phyloP scores from a whole-genome alignment of 306 rosid species.

The Vicia villosa region DNA sequence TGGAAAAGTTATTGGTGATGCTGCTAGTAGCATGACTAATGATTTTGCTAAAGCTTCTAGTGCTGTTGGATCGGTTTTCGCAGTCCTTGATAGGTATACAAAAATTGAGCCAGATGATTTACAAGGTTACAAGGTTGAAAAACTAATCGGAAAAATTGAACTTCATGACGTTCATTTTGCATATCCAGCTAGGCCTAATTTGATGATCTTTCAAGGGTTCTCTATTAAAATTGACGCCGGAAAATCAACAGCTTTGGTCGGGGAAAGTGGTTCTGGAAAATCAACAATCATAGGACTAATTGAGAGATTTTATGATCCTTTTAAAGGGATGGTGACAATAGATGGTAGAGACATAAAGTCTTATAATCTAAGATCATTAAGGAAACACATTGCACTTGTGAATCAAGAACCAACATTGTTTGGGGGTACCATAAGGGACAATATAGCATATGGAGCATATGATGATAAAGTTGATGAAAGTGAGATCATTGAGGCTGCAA shows the following conservation, averaged over 20 bases:
- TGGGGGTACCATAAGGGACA: conserved; percentile 72
- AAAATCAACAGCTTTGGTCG: conserved; percentile 77
- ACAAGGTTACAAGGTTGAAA: conserved; percentile 50
- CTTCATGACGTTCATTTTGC: conserved; percentile 58
- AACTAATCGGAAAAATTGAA: conserved; percentile 55
- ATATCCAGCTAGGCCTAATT: conserved; percentile 72
- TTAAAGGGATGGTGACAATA: conserved; percentile 51
- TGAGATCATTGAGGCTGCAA: conserved; percentile 71
- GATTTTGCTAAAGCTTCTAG: conserved; percentile 76
- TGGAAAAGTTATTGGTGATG: conserved; percentile 82
- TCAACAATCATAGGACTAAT: conserved; percentile 79
- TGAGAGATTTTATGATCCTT: conserved; percentile 83
- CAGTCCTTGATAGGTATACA: conserved; percentile 65
- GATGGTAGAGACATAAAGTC: conserved; percentile 66
- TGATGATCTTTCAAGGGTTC: conserved; percentile 68
- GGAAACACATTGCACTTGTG: conserved; percentile 75
- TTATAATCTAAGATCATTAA: conserved; percentile 56
- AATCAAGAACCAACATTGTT: conserved; percentile 85
- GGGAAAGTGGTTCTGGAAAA: conserved; percentile 86
- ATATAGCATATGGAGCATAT: conserved; percentile 64
- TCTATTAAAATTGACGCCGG: conserved; percentile 72
- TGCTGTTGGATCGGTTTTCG: conserved; percentile 68
- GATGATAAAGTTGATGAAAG: conserved; percentile 45
- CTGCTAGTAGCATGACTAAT: conserved; percentile 76
- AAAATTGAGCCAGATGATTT: conserved; percentile 65